A percentile compares a stretch with the other conserved stretches of the same genome.
phyloP scores from a whole-genome alignment of 2,329 filamentous ascomycete species.

The Huntiella savannae region DNA sequence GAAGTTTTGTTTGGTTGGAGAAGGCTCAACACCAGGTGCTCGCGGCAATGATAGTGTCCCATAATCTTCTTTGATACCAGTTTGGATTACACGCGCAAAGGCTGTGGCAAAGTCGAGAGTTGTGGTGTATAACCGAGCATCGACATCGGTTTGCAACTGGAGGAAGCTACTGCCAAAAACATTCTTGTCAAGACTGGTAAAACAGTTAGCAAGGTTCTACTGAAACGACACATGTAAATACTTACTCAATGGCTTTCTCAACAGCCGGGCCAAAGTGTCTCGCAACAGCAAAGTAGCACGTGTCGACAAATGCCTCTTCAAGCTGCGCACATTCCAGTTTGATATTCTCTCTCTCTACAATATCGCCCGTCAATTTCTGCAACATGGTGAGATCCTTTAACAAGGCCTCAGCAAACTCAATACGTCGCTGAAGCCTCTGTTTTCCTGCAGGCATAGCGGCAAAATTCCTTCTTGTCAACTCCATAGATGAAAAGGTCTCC shows the following conservation, averaged over 20 bases:
- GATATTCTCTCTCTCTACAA: conserved; percentile 56
- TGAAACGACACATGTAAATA: conserved; percentile 15
- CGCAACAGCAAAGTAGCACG: conserved; percentile 77
- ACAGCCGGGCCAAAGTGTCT: conserved; percentile 59
- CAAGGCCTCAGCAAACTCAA: conserved; percentile 68
- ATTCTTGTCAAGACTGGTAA: conserved; percentile 41
- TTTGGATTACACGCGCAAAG: conserved; percentile 33
- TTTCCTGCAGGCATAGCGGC: conserved; percentile 77
- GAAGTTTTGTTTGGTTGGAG: conserved; percentile 30
- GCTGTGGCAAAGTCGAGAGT: conserved; percentile 37
- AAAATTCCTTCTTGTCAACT: conserved; percentile 87
- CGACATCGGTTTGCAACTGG: conserved; percentile 31
- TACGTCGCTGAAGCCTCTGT: conserved; percentile 57
- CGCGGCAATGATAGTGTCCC: conserved; percentile 15
- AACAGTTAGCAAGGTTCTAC: conserved; percentile 6
- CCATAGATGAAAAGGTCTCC: conserved; percentile 94
- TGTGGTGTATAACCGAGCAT: conserved; percentile 37
- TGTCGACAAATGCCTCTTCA: conserved; percentile 64
- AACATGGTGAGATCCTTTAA: conserved; percentile 62
- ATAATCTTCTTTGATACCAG: conserved; percentile 29
- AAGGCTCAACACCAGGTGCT: conserved; percentile 26
- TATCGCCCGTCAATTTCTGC: conserved; percentile 45
- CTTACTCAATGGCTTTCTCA: conserved; percentile 65
- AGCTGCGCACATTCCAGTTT: conserved; percentile 63
- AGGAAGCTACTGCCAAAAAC: conserved; percentile 35